Evolutionary conservation across 805 yeast species (phyloP).

Genomic region (Saturnispora sanitii): DNA sequence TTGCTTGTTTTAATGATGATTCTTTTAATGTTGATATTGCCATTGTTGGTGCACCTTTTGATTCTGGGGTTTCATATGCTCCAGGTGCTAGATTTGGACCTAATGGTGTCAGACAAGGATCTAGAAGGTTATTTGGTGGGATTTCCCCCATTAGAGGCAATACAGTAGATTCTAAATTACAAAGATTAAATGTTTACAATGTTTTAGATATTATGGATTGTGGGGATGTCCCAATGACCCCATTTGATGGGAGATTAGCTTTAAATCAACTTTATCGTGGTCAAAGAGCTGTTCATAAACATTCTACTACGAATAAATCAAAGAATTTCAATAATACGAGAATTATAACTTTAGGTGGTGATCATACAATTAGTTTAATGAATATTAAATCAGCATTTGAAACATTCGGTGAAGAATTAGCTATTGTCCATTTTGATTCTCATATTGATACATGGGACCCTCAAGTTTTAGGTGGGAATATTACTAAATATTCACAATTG

Average conservation of each 20-base stretch:
- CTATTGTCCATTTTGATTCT: constrained; percentile 56
- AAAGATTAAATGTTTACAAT: constrained; percentile 34
- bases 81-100: constrained; percentile 58
- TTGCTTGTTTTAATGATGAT: constrained; percentile 35
- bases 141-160: constrained; percentile 31
- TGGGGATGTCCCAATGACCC: constrained; percentile 52
- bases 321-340: constrained; percentile 21
- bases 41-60: constrained; percentile 51
- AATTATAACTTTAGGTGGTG: constrained; percentile 50
- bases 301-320: constrained; percentile 18
- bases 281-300: constrained; percentile 37
- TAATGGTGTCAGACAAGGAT: constrained; percentile 34
- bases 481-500: constrained; percentile 41
- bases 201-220: constrained; percentile 39
- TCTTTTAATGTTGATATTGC: constrained; percentile 38
- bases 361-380: constrained; percentile 48
- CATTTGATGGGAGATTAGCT: constrained; percentile 50
- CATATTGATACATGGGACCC: constrained; percentile 72
- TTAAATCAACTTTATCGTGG: constrained; percentile 48
- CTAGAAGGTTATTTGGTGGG: constrained; percentile 38
- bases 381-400: constrained; percentile 43
- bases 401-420: constrained; percentile 32
- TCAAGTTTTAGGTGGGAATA: constrained; percentile 49
- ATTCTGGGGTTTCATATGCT: constrained; percentile 44
- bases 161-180: constrained; percentile 27